Evolutionary conservation across 345 rosid genomes (phyloP), one percentile per base, ranked within the genome.

Genomic region (Iberis pinnata): DNA sequence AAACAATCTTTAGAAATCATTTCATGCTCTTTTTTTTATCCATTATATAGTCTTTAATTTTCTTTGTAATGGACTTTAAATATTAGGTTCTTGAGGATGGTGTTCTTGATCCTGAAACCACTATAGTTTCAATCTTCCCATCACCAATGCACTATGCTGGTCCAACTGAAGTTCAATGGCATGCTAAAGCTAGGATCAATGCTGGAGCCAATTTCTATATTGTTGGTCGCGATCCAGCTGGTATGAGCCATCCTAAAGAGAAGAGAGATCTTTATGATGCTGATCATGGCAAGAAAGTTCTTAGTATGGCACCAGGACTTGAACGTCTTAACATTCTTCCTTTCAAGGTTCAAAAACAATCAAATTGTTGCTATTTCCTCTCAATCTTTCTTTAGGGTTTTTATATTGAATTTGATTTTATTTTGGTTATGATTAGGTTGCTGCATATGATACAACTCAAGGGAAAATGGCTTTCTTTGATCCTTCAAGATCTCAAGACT

Each of bases 101-200:
- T 31, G 88, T 90, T 41, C 79, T 90, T 46, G 98, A 90, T 81
- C 98, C 98, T 3, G 96, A 84, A 68, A 90, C 96, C 2, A 90
- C 98, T 3, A 95, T 90, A 24, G 95, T 90, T 12, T 90, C 98
- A 4, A 87, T 90, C 69, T 90, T 90, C 59, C 98, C 98, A 45
- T 90, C 96, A 48, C 98, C 98, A 4, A 90, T 90, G 98, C 98
- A 66, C 61, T 90, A 90, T 46, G 96, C 95, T 19, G 98, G 98
- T 8, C 98, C 98, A 0, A 90, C 98, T 1, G 98, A 90, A 76
- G 98, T 90, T 75, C 98, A 90, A 71, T 90, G 98, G 98, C 98
- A 90, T 9, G 98, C 98, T 7, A 90, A 90, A 61, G 95, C 96
- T 56, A 79, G 98, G 66, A 87, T 90, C 52, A 90, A 90, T 15